Conservation (phyloP, 345 rosid genomes). For the Brassica rapa region DNA sequence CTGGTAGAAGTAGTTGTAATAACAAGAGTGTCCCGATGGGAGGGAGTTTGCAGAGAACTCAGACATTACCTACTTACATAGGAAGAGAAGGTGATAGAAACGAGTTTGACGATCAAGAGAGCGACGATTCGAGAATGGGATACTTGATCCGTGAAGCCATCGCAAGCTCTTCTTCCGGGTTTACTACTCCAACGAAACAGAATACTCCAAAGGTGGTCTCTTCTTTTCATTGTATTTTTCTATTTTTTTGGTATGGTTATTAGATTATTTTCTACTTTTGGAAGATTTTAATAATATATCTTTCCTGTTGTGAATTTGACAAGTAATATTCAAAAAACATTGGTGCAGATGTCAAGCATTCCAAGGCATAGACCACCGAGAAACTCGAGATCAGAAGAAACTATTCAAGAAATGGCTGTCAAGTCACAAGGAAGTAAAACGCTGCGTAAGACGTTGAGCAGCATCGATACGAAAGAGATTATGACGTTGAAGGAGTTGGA, state of each 20-base stretch:
- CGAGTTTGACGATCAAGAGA: constrained; percentile 47
- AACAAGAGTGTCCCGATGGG: constrained; percentile 12
- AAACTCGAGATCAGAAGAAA: constrained; percentile 43
- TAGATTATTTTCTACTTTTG: not conserved
- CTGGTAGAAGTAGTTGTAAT: not conserved
- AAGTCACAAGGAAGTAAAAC: constrained; percentile 28
- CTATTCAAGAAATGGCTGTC: constrained; percentile 18
- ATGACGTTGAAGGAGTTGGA: constrained; percentile 55
- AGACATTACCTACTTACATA: constrained; percentile 54
- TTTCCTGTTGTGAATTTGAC: constrained; percentile 4
- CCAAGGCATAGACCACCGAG: constrained; percentile 51
- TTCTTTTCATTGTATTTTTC: not conserved
- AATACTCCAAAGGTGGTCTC: constrained; percentile 26
- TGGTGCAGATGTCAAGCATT: constrained; percentile 36
- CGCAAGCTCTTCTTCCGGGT: constrained; percentile 34
- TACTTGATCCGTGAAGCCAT: constrained; percentile 52
- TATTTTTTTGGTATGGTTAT: not conserved
- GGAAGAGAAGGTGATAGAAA: constrained; percentile 40
- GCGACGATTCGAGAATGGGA: constrained; percentile 57
- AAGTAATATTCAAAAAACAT: not conserved
- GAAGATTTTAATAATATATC: not conserved
- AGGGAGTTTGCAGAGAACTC: constrained; percentile 49
- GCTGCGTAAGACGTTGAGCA: constrained; percentile 46
- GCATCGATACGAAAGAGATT: constrained; percentile 52
- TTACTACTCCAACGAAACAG: constrained; percentile 32